These are phyloP conservation scores for Chrysoporthe deuterocubensis DNA, from an alignment of 2,329 filamentous ascomycete species.

Conservation along the genomic window DNA sequence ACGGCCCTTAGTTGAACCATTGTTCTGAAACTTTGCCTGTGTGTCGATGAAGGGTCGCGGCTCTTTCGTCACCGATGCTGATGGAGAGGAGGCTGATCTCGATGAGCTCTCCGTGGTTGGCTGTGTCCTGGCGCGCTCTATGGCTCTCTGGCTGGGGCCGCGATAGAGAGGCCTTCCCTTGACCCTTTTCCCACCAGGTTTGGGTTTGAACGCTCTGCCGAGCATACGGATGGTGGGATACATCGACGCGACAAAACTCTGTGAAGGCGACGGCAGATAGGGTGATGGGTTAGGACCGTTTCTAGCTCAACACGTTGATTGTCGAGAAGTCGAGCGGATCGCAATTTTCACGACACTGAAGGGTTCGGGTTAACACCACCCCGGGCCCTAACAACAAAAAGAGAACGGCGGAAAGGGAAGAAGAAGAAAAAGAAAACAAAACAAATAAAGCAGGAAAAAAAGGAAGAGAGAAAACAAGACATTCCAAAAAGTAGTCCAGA, in stretches of 20 bases:
- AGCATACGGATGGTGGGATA: background rate
- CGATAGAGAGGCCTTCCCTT: accelerated
- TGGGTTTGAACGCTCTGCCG: background rate
- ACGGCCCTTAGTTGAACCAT: background rate
- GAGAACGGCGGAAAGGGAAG: too few species aligned
- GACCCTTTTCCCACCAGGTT: background rate
- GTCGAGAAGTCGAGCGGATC: background rate
- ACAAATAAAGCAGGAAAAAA: too few species aligned
- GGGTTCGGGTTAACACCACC: background rate
- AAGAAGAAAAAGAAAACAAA: too few species aligned
- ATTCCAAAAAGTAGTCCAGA: too few species aligned
- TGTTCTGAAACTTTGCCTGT: background rate
- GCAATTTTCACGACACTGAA: too few species aligned
- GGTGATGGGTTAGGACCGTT: too few species aligned
- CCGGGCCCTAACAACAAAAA: too few species aligned
- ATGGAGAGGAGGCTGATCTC: background rate
- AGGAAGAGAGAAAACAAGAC: too few species aligned
- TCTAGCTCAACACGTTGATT: background rate
- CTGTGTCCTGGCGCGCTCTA: background rate
- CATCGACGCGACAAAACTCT: background rate
- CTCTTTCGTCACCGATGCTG: background rate
- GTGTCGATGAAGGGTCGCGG: background rate
- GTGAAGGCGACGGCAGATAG: background rate
- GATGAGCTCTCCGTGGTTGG: background rate
- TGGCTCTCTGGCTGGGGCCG: background rate